Conservation (phyloP, 352 stramenopile genomes). For the Phytophthora cryptogea region DNA sequence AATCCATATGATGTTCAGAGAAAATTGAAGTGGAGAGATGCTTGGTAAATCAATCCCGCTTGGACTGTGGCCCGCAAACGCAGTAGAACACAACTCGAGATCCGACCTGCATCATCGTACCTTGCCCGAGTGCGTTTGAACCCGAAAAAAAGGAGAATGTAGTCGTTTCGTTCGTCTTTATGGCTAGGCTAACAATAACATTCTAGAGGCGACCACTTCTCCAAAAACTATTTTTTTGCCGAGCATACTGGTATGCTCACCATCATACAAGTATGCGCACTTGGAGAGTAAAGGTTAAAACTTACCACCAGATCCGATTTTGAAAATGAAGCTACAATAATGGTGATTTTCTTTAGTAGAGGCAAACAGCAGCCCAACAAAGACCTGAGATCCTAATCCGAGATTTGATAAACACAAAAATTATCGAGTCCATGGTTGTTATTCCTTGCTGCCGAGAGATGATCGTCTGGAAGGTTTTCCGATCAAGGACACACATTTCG, state of each 20-base stretch:
- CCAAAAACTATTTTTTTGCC: conserved; percentile 5
- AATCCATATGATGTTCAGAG: conserved; percentile 1
- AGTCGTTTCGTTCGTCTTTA: conserved; percentile 7
- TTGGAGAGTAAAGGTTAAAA: conserved; percentile 3
- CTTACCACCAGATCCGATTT: too few relatives aligned
- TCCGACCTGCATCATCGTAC: too few relatives aligned
- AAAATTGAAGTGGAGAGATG: neutral
- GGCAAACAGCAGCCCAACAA: too few relatives aligned
- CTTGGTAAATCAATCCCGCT: too few relatives aligned
- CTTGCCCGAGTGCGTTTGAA: neutral
- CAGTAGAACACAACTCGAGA: too few relatives aligned
- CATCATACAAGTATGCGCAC: conserved; percentile 3
- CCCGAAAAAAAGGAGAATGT: conserved; percentile 11
- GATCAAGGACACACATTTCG: conserved; percentile 22
- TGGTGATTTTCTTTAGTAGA: too few relatives aligned
- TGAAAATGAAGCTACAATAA: too few relatives aligned
- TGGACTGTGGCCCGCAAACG: too few relatives aligned
- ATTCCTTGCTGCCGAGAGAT: too few relatives aligned
- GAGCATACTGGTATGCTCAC: conserved; percentile 5
- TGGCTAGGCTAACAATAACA: conserved; percentile 5
- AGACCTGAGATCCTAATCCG: too few relatives aligned
- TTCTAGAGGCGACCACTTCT: neutral
- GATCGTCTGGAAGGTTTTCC: conserved; percentile 9
- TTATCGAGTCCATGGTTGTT: too few relatives aligned
- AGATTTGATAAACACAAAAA: too few relatives aligned